Base-by-base conservation (phyloP, 129 eudicot genomes). In the Escallonia rubra region DNA sequence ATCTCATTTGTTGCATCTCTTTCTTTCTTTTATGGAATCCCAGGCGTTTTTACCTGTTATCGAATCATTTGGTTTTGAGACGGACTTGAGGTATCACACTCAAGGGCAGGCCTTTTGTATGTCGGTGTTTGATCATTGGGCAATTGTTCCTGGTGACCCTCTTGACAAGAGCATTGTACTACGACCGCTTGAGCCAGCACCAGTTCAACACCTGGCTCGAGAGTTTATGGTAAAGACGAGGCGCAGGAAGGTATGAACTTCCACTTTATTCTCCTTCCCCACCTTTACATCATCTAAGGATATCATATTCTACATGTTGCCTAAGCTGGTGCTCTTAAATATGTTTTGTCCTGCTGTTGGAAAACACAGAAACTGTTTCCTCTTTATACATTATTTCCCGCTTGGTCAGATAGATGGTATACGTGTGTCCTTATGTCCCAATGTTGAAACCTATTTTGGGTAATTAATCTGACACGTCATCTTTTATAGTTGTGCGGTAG, bases 161-260 rank as follows among this genome's bases (percentile, higher is more conserved):
- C 81, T 94, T 39, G 99, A 94, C 74, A 90, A 87, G 76, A 83
- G 88, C 83, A 90, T 94, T 8, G 96, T 90, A 4, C 76, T 94
- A 7, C 83, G 96, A 5, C 97, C 99, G 4, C 87, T 94, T 38
- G 99, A 94, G 74, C 99, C 99, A 41, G 99, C 99, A 34, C 99
- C 99, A 10, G 71, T 81, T 69, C 97, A 90, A 62, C 96, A 94
- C 65, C 79, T 94, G 75, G 97, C 97, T 41, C 97, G 97, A 14
- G 99, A 94, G 66, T 94, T 94, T 50, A 94, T 94, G 99, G 99
- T 94, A 54, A 94, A 94, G 81, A 94, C 99, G 11, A 85, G 99
- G 73, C 97, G 99, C 61, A 77, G 99, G 72, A 94, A 94, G 99
- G 99, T 90, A 87, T 13, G 12, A 23, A 47, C 41, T 2, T 54